These are phyloP conservation scores for Eucalyptus cloeziana DNA, from an alignment of 345 rosid species.

Conservation along the genomic window DNA sequence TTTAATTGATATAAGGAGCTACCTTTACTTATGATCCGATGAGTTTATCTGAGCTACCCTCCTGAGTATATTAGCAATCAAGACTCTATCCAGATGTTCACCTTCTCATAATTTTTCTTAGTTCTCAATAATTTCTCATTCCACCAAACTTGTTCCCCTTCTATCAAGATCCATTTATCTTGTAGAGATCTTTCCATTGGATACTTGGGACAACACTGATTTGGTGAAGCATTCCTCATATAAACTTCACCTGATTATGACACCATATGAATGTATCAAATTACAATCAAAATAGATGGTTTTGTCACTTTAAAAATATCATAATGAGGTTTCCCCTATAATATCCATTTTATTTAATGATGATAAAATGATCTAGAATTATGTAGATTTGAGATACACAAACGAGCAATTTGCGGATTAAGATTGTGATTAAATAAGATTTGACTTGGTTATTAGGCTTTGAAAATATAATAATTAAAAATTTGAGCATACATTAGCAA, in stretches of 20 bases:
- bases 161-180: background rate
- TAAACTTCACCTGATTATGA: background rate
- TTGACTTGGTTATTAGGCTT: too few relatives aligned
- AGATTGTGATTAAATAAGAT: too few relatives aligned
- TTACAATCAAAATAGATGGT: background rate
- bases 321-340: background rate
- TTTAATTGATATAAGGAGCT: background rate
- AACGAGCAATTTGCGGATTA: background rate
- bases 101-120: background rate
- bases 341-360: too few relatives aligned
- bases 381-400: background rate
- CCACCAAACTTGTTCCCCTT: background rate
- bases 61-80: background rate
- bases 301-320: background rate
- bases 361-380: background rate
- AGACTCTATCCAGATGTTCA: background rate
- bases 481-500: background rate
- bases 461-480: too few relatives aligned
- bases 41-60: background rate
- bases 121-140: background rate
- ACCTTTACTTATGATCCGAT: background rate
- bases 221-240: background rate
- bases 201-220: background rate
- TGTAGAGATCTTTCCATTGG: background rate
- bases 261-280: background rate